Evolutionary conservation across 2,329 filamentous ascomycete species (phyloP).

Genomic region (Pseudocercospora fijiensis): DNA sequence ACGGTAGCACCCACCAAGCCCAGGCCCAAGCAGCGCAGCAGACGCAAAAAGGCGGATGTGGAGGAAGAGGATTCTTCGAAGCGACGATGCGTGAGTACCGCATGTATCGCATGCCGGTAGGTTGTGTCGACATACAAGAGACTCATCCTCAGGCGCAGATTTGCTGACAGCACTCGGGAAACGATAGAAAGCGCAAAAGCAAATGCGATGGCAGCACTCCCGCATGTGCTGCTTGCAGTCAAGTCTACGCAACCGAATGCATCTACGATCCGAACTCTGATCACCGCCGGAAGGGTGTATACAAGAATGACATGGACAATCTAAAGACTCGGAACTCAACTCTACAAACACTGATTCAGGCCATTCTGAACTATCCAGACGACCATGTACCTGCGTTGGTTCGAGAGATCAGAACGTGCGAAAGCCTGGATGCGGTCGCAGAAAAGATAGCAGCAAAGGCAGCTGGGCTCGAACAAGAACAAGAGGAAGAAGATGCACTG

Average conservation of each 20-base stretch:
- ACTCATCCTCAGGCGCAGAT: neutral
- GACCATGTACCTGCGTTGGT: conserved; percentile 80
- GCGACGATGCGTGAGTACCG: conserved; percentile 43
- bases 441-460: conserved; percentile 58
- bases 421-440: conserved; percentile 66
- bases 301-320: conserved; percentile 87
- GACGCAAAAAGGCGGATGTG: conserved; percentile 26
- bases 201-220: conserved; percentile 85
- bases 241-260: conserved; percentile 86
- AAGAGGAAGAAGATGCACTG: conserved; percentile 43
- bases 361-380: conserved; percentile 86
- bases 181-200: conserved; percentile 38
- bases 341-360: conserved; percentile 86
- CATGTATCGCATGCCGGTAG: conserved; percentile 38
- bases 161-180: conserved; percentile 13
- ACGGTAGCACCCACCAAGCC: conserved; percentile 18
- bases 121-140: neutral
- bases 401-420: conserved; percentile 82
- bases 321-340: conserved; percentile 85
- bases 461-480: conserved; percentile 47
- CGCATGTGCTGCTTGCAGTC: conserved; percentile 91
- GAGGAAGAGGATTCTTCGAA: conserved; percentile 44
- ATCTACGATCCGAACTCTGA: conserved; percentile 96
- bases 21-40: conserved; percentile 29
- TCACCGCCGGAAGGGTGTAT: conserved; percentile 92